These are phyloP conservation scores for Xylaria sp. DNA, from an alignment of 2,329 filamentous ascomycete genomes.

Conservation along the genomic window DNA sequence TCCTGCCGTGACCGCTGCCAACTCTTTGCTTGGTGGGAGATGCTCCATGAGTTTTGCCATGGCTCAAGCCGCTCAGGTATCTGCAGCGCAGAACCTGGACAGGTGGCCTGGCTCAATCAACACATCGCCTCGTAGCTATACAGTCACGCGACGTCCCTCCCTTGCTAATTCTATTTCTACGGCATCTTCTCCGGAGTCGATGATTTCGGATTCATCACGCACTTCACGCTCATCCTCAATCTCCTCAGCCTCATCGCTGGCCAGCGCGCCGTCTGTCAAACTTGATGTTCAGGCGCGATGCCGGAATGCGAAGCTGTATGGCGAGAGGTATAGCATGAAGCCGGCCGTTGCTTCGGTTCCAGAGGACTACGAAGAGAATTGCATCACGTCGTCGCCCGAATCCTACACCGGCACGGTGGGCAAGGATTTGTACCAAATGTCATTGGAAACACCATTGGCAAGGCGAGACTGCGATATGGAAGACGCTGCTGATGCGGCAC, in stretches of 20 bases:
- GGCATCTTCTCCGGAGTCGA: conserved; percentile 73
- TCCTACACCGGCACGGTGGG: conserved; percentile 64
- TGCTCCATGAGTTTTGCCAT: conserved; percentile 71
- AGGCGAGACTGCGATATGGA: conserved; percentile 61
- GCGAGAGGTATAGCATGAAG: conserved; percentile 65
- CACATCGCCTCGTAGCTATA: conserved; percentile 64
- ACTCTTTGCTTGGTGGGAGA: conserved; percentile 60
- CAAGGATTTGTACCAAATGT: conserved; percentile 63
- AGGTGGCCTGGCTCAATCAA: conserved; percentile 61
- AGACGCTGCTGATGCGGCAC: conserved; percentile 65
- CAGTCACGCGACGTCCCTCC: conserved; percentile 67
- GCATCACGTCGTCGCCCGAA: conserved; percentile 66
- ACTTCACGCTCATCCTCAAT: conserved; percentile 73
- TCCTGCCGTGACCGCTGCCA: conserved; percentile 67
- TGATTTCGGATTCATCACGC: conserved; percentile 71
- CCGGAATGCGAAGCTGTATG: conserved; percentile 68
- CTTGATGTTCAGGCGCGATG: conserved; percentile 72
- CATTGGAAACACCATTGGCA: conserved; percentile 60
- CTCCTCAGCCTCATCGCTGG: conserved; percentile 70
- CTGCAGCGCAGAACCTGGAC: conserved; percentile 62
- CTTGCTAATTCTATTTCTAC: conserved; percentile 72
- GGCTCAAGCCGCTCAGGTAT: conserved; percentile 62
- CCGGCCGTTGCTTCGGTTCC: conserved; percentile 67
- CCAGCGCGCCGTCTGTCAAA: conserved; percentile 69
- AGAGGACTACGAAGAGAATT: conserved; percentile 65